Conservation (phyloP, 495 filamentous ascomycete genomes). For the Cercophora scortea region DNA sequence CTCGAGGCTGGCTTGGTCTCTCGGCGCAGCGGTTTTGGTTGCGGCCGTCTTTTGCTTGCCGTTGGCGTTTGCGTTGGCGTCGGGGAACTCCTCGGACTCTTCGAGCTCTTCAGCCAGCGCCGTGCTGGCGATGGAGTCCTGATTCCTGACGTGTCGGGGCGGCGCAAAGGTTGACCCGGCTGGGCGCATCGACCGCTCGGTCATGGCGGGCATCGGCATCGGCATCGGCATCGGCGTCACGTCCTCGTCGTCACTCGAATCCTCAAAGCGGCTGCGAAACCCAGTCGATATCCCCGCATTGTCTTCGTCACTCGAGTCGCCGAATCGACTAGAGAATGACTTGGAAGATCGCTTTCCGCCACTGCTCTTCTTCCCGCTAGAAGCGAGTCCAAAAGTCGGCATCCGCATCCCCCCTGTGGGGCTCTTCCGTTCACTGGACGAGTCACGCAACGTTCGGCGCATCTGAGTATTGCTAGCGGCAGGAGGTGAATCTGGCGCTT, state of each 20-base stretch:
- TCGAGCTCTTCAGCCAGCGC: slow-evolving; percentile 28
- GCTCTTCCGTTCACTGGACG: slow-evolving; percentile 13
- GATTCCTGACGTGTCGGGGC: slow-evolving; percentile 3
- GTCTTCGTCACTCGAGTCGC: slow-evolving; percentile 68
- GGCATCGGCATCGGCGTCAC: slow-evolving; percentile 13
- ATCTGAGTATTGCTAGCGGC: slow-evolving; percentile 11
- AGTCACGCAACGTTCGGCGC: slow-evolving; percentile 22
- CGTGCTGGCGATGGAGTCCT: slow-evolving; percentile 18
- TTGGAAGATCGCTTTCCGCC: slow-evolving; percentile 4
- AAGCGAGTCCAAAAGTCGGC: slow-evolving; percentile 23
- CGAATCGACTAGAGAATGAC: slow-evolving; percentile 34
- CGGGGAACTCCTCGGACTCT: slow-evolving; percentile 26
- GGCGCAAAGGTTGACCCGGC: neutral
- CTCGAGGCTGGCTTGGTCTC: neutral
- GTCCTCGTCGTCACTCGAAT: slow-evolving; percentile 70
- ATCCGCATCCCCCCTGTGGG: slow-evolving; percentile 15
- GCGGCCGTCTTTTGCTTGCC: slow-evolving; percentile 3
- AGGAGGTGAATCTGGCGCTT: slow-evolving; percentile 7
- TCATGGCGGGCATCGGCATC: slow-evolving; percentile 1
- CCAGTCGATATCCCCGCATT: slow-evolving; percentile 39
- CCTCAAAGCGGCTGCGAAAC: slow-evolving; percentile 68
- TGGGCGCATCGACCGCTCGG: neutral
- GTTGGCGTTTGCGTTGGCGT: slow-evolving; percentile 17
- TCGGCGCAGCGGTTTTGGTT: neutral
- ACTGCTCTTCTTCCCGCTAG: slow-evolving; percentile 16